Conservation (phyloP, 2,329 filamentous ascomycete genomes). For the Pseudogymnoascus sp. region DNA sequence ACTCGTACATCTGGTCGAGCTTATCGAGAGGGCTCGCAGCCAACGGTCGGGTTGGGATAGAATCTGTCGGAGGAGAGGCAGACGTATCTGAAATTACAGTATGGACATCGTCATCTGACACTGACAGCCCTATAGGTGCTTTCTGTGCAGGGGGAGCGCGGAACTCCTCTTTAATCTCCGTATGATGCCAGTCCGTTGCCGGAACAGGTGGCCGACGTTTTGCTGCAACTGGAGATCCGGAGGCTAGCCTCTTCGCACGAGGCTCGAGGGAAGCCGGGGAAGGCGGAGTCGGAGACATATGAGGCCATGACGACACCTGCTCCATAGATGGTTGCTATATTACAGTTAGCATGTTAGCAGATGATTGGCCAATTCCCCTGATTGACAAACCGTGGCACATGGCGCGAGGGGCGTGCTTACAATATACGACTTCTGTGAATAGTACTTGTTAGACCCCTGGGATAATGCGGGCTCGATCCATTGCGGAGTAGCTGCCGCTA, state of each 20-base stretch:
- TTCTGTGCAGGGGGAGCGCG: slow-evolving; percentile 21
- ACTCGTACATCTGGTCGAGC: slow-evolving; percentile 63
- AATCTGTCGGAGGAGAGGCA: background rate
- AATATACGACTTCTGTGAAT: slow-evolving; percentile 23
- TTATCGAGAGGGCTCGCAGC: background rate
- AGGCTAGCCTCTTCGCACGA: background rate
- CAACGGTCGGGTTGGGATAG: background rate
- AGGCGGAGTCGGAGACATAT: slow-evolving; percentile 22
- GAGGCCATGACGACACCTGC: slow-evolving; percentile 2
- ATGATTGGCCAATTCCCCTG: background rate
- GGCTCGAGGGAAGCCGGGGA: slow-evolving; percentile 8
- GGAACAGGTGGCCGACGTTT: slow-evolving; percentile 2
- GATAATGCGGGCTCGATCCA: slow-evolving; percentile 22
- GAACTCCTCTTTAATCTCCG: slow-evolving; percentile 6
- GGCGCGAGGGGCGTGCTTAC: slow-evolving; percentile 15
- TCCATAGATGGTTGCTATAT: slow-evolving; percentile 22
- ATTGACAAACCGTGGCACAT: background rate
- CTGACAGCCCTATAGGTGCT: slow-evolving; percentile 43
- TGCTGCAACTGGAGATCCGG: background rate
- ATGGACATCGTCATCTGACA: slow-evolving; percentile 53
- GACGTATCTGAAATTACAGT: slow-evolving; percentile 32
- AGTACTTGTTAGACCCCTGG: slow-evolving; percentile 22
- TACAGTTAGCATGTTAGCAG: background rate
- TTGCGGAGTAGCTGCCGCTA: slow-evolving; percentile 14
- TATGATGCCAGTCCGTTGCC: background rate